These are phyloP conservation scores for Fusarium phyllophilum DNA, from an alignment of 2,329 filamentous ascomycete genomes.

Conservation along the genomic window DNA sequence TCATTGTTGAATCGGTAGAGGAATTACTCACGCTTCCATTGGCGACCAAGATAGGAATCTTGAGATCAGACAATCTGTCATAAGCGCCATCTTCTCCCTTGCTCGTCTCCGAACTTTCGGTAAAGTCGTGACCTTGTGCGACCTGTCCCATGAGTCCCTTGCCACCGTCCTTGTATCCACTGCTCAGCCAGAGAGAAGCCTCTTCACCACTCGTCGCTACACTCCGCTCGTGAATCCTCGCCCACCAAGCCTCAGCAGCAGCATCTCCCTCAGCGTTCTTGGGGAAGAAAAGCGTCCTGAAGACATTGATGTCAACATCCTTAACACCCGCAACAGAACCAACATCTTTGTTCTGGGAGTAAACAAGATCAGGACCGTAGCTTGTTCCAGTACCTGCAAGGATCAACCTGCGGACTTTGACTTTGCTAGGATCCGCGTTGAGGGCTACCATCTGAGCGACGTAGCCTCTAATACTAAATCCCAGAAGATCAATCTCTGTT, in stretches of 20 bases:
- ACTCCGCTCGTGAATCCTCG: neutral
- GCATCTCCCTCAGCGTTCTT: neutral
- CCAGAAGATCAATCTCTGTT: neutral
- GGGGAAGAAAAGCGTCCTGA: constrained; percentile 8
- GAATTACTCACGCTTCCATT: constrained; percentile 5
- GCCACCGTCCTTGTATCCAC: neutral
- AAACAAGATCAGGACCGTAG: neutral
- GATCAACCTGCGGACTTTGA: neutral
- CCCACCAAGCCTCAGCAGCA: constrained; percentile 7
- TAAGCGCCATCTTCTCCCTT: neutral
- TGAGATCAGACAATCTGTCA: neutral
- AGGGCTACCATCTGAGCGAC: constrained; percentile 11
- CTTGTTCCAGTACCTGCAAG: neutral
- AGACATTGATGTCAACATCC: neutral
- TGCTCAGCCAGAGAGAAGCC: neutral
- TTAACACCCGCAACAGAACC: neutral
- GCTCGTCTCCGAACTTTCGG: neutral
- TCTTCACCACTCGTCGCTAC: neutral
- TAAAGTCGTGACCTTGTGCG: neutral
- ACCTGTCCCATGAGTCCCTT: neutral
- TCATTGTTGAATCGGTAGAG: accelerated
- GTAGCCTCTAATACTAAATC: neutral
- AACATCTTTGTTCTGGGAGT: neutral
- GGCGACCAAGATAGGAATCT: neutral
- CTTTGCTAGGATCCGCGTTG: neutral